Percentiles rank a stretch among this genome's conserved stretches.
These are phyloP conservation scores for Pyrenula aspistea DNA, from an alignment of 495 filamentous ascomycete species.

Conservation along the genomic window DNA sequence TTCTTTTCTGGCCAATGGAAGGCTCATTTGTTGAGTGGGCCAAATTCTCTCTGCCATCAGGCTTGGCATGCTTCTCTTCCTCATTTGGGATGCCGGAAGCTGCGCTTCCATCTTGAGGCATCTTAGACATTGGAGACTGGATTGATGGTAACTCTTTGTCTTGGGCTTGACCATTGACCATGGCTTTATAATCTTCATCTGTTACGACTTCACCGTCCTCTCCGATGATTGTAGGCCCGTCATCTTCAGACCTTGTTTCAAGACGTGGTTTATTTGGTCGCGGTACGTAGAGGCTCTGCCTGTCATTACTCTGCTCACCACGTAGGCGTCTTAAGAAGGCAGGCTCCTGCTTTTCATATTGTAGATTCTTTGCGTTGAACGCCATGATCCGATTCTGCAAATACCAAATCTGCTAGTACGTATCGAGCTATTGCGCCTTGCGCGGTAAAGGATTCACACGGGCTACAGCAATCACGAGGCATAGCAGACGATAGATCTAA, in stretches of 20 bases:
- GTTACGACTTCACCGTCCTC: constrained; percentile 35
- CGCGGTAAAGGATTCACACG: too few species aligned
- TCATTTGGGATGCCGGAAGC: background rate
- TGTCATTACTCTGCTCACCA: constrained; percentile 27
- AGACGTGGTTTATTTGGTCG: constrained; percentile 26
- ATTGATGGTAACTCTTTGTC: constrained; percentile 9
- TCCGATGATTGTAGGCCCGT: constrained; percentile 33
- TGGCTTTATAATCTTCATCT: constrained; percentile 33
- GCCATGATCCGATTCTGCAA: constrained; percentile 25
- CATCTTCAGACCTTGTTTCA: constrained; percentile 28
- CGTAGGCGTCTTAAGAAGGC: constrained; percentile 34
- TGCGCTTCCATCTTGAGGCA: background rate
- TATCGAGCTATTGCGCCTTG: too few species aligned
- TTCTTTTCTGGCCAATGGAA: constrained; percentile 3
- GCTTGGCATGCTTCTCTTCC: background rate
- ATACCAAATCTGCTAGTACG: too few species aligned
- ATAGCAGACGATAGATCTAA: too few species aligned
- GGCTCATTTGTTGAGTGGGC: background rate
- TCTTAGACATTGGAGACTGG: background rate
- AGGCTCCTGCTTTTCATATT: constrained; percentile 35
- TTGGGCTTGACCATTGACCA: constrained; percentile 16
- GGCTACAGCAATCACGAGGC: too few species aligned
- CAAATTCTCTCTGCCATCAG: background rate
- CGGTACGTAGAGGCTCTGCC: constrained; percentile 27
- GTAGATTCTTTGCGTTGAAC: constrained; percentile 33